Conservation (phyloP, 148 eudicot species). For the Linanthus parryae region DNA sequence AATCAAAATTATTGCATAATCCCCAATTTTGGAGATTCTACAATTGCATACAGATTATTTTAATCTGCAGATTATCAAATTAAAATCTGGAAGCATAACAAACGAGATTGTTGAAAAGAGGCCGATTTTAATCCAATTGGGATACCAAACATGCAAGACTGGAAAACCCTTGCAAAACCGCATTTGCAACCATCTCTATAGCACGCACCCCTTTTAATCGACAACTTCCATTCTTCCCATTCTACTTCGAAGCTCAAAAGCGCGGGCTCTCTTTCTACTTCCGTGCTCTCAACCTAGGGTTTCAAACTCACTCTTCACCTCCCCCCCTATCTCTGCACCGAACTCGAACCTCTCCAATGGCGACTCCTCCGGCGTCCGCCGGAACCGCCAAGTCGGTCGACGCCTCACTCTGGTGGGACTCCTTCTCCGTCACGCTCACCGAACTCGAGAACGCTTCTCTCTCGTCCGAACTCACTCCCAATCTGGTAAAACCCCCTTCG, state of each 20-base stretch:
- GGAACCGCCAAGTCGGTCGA: conserved; percentile 39
- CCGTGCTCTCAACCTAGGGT: conserved; percentile 13
- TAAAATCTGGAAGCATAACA: too few relatives aligned
- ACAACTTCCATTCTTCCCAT: too few relatives aligned
- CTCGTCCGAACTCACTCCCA: conserved; percentile 46
- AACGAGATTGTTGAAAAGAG: too few relatives aligned
- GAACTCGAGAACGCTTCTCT: conserved; percentile 66
- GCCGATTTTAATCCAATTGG: too few relatives aligned
- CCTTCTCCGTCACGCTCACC: conserved; percentile 57
- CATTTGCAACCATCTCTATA: too few relatives aligned
- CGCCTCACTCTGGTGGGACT: conserved; percentile 89
- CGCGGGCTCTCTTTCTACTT: conserved; percentile 28
- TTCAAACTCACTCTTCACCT: background rate
- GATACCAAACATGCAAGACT: too few relatives aligned
- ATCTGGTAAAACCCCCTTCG: conserved; percentile 33
- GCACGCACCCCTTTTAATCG: too few relatives aligned
- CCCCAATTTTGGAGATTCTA: too few relatives aligned
- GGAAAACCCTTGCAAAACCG: too few relatives aligned
- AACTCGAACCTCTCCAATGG: conserved; percentile 16
- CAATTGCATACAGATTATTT: too few relatives aligned
- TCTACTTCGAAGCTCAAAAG: conserved; percentile 24
- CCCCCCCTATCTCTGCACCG: background rate
- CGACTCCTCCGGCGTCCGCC: conserved; percentile 28
- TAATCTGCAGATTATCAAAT: too few relatives aligned
- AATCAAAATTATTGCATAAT: too few relatives aligned